Evolutionary conservation across 257 asterid genomes (phyloP).

Genomic region (Cordia subcordata): DNA sequence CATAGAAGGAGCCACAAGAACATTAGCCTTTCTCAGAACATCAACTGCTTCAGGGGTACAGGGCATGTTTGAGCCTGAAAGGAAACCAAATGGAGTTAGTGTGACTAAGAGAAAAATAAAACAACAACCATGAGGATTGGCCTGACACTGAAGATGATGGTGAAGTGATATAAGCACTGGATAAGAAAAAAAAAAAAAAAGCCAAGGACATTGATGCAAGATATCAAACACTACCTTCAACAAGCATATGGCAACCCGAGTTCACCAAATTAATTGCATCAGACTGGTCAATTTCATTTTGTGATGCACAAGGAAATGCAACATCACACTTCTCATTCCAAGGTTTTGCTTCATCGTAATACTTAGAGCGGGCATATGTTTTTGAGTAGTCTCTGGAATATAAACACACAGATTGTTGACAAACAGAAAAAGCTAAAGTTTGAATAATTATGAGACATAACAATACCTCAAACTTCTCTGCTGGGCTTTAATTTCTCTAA

Average conservation of each 20-base stretch:
- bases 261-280: conserved; percentile 88
- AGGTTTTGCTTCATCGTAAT: conserved; percentile 88
- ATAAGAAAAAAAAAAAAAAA: conserved; percentile 3
- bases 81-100: conserved; percentile 11
- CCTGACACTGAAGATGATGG: not conserved
- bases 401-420: not conserved
- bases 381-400: conserved; percentile 84
- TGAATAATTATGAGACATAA: not conserved
- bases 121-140: conserved; percentile 4
- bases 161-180: not conserved
- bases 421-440: not conserved
- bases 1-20: conserved; percentile 88
- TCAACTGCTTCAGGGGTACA: conserved; percentile 93
- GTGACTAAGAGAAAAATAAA: conserved; percentile 11
- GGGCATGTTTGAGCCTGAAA: conserved; percentile 93
- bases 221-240: conserved; percentile 63
- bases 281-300: conserved; percentile 86
- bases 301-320: conserved; percentile 95
- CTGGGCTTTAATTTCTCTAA: conserved; percentile 86
- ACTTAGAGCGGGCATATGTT: conserved; percentile 94
- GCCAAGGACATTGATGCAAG: conserved; percentile 1
- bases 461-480: conserved; percentile 87
- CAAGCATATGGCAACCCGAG: conserved; percentile 81
- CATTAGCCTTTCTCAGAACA: conserved; percentile 74
- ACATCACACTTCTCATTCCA: conserved; percentile 96